Evolutionary conservation across 371 early-diverging fungal genomes (phyloP).

Genomic region (Rhizomucor pusillus): DNA sequence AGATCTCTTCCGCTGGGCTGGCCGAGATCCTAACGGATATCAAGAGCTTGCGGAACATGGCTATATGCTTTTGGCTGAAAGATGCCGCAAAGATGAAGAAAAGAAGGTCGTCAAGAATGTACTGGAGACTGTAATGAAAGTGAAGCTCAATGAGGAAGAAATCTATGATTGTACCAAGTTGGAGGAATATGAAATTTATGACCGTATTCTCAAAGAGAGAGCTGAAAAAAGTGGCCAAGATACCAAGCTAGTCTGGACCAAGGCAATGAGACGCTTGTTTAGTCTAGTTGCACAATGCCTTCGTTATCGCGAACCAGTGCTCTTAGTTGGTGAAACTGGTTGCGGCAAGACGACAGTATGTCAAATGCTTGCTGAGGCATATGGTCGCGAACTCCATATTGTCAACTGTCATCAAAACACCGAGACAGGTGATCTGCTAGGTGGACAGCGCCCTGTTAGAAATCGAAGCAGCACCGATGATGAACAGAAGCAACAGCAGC

Average conservation of each 20-base stretch:
- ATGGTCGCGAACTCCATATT: constrained; percentile 70
- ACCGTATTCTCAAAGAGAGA: constrained; percentile 23
- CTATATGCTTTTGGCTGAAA: constrained; percentile 95
- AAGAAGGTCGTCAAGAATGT: constrained; percentile 79
- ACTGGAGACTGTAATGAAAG: constrained; percentile 81
- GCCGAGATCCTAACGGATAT: constrained; percentile 76
- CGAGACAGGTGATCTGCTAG: constrained; percentile 97
- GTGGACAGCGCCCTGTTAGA: constrained; percentile 94
- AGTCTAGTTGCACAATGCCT: constrained; percentile 85
- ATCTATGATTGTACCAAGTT: constrained; percentile 67
- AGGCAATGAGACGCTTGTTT: constrained; percentile 91
- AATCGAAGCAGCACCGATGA: constrained; percentile 45
- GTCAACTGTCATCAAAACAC: constrained; percentile 98
- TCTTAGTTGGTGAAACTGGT: constrained; percentile 99
- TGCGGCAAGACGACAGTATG: constrained; percentile 99
- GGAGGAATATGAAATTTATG: constrained; percentile 52
- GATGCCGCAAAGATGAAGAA: constrained; percentile 85
- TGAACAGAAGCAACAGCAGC: constrained; percentile 27
- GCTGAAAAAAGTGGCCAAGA: constrained; percentile 25
- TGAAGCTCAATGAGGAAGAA: constrained; percentile 60
- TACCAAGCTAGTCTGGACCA: constrained; percentile 87
- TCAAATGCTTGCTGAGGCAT: constrained; percentile 82
- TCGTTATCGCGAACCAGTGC: constrained; percentile 88
- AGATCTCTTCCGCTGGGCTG: constrained; percentile 99
- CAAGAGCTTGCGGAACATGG: constrained; percentile 91